phyloP scores from a whole-genome alignment of 2,329 filamentous ascomycete species.

The Cercospora zeae-maydis region DNA sequence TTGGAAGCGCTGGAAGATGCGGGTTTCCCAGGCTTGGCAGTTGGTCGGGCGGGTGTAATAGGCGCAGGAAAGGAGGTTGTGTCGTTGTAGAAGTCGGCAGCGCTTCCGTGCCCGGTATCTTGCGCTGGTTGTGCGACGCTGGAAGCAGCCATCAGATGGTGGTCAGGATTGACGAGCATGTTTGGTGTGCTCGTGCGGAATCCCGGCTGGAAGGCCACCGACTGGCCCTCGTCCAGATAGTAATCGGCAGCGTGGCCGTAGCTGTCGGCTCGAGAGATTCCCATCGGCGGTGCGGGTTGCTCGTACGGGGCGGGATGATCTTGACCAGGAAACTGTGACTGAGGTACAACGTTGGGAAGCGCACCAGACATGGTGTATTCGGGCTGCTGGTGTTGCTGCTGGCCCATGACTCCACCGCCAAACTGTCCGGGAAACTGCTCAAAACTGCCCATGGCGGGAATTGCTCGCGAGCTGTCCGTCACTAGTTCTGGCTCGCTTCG shows the following conservation, averaged over 20 bases:
- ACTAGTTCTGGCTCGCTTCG: slow-evolving; percentile 18
- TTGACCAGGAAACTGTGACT: slow-evolving; percentile 57
- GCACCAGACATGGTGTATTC: slow-evolving; percentile 32
- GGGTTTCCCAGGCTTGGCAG: slow-evolving; percentile 35
- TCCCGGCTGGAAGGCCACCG: slow-evolving; percentile 58
- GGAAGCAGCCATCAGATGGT: slow-evolving; percentile 56
- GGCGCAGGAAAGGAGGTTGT: slow-evolving; percentile 20
- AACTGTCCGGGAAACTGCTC: slow-evolving; percentile 35
- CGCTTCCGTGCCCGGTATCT: slow-evolving; percentile 60
- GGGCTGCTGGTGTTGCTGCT: neutral
- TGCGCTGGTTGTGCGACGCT: slow-evolving; percentile 50
- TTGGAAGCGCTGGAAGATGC: slow-evolving; percentile 24
- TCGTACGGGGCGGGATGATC: slow-evolving; percentile 42
- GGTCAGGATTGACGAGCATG: slow-evolving; percentile 52
- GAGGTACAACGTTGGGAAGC: slow-evolving; percentile 27
- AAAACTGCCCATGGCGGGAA: slow-evolving; percentile 32
- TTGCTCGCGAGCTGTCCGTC: slow-evolving; percentile 23
- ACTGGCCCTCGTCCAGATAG: slow-evolving; percentile 61
- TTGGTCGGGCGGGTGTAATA: slow-evolving; percentile 27
- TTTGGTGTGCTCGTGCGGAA: slow-evolving; percentile 52
- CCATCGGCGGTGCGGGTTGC: slow-evolving; percentile 23
- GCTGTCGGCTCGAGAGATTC: slow-evolving; percentile 33
- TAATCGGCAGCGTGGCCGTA: slow-evolving; percentile 59
- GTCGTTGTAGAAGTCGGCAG: slow-evolving; percentile 54
- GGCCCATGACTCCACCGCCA: slow-evolving; percentile 21